These are phyloP conservation scores for Gillenia trifoliata DNA, from an alignment of 306 rosid species.

Conservation along the genomic window DNA sequence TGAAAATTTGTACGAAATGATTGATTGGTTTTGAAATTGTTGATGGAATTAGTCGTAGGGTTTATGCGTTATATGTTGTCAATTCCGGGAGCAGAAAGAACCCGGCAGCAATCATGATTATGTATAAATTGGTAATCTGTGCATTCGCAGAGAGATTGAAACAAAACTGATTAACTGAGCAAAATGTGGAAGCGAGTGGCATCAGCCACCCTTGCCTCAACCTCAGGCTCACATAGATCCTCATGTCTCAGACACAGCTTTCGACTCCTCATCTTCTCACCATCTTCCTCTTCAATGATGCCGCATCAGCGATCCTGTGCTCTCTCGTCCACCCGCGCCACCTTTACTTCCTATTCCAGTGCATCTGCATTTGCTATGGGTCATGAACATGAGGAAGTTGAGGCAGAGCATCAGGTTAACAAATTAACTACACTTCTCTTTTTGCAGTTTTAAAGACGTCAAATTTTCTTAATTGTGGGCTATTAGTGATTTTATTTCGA, in stretches of 20 bases:
- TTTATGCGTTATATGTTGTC: not conserved
- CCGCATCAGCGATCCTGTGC: not conserved
- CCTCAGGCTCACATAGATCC: not conserved
- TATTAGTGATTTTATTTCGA: not conserved
- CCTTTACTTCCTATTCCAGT: not conserved
- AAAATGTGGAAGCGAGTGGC: slow-evolving; percentile 16
- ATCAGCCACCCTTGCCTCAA: not conserved
- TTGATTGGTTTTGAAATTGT: not conserved
- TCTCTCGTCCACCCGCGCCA: not conserved
- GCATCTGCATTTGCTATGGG: slow-evolving; percentile 5
- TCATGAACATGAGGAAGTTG: not conserved
- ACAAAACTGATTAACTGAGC: not conserved
- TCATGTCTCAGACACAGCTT: not conserved
- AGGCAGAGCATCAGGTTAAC: slow-evolving; percentile 9
- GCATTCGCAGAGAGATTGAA: not conserved
- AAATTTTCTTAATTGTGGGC: not conserved
- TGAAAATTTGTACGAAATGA: not conserved
- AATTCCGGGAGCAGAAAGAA: too few species aligned
- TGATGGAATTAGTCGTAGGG: not conserved
- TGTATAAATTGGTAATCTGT: not conserved
- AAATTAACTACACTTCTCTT: not conserved
- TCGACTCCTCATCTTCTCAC: not conserved
- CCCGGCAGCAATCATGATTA: too few species aligned
- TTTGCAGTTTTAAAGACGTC: not conserved
- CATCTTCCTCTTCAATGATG: not conserved